Conservation (phyloP, 179 eudicot genomes). For the Carnegiea gigantea region DNA sequence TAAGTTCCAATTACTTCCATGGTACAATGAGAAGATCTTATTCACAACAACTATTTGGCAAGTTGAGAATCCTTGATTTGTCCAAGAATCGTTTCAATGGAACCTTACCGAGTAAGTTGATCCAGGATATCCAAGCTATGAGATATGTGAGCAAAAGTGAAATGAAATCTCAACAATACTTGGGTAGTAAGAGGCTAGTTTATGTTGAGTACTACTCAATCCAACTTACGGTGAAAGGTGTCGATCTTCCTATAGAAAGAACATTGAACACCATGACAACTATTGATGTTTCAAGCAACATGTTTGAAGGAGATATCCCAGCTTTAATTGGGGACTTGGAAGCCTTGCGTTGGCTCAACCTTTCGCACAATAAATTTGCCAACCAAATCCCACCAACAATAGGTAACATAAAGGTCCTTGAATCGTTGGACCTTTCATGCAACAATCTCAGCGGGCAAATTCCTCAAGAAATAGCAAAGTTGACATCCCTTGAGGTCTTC, state of each 20-base stretch:
- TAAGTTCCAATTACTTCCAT: not conserved
- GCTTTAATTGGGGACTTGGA: not conserved
- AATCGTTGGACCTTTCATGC: not conserved
- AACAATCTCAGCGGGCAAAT: not conserved
- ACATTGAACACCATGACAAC: not conserved
- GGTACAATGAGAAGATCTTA: not conserved
- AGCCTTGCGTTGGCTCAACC: conserved; percentile 1
- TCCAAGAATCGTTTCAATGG: not conserved
- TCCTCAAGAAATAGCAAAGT: not conserved
- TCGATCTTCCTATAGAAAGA: not conserved
- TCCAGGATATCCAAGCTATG: not conserved
- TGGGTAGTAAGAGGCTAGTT: not conserved
- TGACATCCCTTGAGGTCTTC: not conserved
- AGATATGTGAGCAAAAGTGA: not conserved
- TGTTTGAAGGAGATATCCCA: not conserved
- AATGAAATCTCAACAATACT: not conserved
- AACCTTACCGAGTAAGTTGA: not conserved
- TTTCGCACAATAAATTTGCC: not conserved
- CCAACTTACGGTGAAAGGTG: not conserved
- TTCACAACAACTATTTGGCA: not conserved
- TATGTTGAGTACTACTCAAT: not conserved
- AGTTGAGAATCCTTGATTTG: not conserved
- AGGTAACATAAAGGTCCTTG: not conserved
- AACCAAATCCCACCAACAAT: not conserved
- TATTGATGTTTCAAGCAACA: not conserved